Evolutionary conservation across 257 asterid genomes (phyloP).

Genomic region (Jaltomata sinuosa): DNA sequence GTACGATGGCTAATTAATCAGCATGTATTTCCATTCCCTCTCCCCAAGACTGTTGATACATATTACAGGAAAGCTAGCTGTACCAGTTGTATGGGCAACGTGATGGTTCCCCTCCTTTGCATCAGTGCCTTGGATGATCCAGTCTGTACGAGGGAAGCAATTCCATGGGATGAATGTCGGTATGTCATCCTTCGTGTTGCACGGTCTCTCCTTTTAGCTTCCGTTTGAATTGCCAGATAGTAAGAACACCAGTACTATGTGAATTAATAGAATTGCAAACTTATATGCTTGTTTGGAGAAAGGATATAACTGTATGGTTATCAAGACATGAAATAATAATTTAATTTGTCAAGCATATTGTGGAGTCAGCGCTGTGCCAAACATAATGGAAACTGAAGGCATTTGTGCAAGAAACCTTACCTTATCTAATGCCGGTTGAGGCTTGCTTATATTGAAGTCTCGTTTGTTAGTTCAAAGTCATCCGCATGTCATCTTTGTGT

Average conservation of each 20-base stretch:
- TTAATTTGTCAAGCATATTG: not conserved
- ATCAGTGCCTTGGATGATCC: conserved; percentile 85
- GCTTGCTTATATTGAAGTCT: not conserved
- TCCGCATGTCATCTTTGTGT: not conserved
- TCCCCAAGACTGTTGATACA: conserved; percentile 72
- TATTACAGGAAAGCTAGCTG: conserved; percentile 79
- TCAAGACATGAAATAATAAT: not conserved
- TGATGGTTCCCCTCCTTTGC: conserved; percentile 84
- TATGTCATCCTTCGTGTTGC: conserved; percentile 4
- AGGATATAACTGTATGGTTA: not conserved
- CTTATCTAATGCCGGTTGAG: not conserved
- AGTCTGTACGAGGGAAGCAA: conserved; percentile 83
- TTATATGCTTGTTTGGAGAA: not conserved
- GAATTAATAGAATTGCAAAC: not conserved
- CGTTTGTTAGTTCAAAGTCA: not conserved
- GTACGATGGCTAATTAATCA: not conserved
- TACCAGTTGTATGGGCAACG: conserved; percentile 56
- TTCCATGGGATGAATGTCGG: conserved; percentile 96
- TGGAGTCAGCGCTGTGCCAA: not conserved
- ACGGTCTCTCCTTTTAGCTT: not conserved
- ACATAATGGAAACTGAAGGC: not conserved
- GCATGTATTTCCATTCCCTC: not conserved
- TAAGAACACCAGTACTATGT: not conserved
- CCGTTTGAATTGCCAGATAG: not conserved
- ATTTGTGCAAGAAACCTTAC: not conserved